Conservation (phyloP, 108 stramenopile genomes). For the Epipyxis sp. region DNA sequence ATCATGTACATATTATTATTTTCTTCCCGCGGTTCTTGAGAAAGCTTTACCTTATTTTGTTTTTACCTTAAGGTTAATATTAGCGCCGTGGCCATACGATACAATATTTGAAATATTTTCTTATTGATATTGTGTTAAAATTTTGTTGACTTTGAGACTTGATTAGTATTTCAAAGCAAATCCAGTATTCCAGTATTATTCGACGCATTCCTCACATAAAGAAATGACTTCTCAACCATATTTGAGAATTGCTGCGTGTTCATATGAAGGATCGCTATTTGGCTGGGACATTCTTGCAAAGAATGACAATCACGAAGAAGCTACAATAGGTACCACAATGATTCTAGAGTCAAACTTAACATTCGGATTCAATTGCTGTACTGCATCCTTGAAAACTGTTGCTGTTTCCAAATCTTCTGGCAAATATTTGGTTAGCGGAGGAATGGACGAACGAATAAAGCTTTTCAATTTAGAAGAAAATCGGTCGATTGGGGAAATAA, state of each 20-base stretch:
- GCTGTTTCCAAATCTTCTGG: constrained; percentile 23
- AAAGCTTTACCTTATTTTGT: too few species aligned
- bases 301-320: constrained; percentile 5
- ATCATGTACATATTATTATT: too few species aligned
- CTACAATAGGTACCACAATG: too few species aligned
- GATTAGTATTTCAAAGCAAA: too few species aligned
- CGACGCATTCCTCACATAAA: too few species aligned
- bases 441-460: constrained; percentile 4
- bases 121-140: not conserved
- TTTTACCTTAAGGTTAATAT: too few species aligned
- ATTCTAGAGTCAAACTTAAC: not conserved
- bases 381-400: not conserved
- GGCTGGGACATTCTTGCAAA: not conserved
- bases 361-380: not conserved
- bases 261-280: constrained; percentile 18
- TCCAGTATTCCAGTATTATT: too few species aligned
- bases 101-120: not conserved
- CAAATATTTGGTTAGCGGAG: not conserved
- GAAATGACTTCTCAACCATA: not conserved
- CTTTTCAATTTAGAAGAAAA: not conserved
- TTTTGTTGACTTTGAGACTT: too few species aligned
- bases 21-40: too few species aligned
- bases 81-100: too few species aligned
- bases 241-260: constrained; percentile 9
- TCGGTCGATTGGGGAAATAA: not conserved